Evolutionary conservation across 176 grass and related monocot genomes (phyloP), one percentile per base, ranked within the genome.

Genomic region (Olyra latifolia): DNA sequence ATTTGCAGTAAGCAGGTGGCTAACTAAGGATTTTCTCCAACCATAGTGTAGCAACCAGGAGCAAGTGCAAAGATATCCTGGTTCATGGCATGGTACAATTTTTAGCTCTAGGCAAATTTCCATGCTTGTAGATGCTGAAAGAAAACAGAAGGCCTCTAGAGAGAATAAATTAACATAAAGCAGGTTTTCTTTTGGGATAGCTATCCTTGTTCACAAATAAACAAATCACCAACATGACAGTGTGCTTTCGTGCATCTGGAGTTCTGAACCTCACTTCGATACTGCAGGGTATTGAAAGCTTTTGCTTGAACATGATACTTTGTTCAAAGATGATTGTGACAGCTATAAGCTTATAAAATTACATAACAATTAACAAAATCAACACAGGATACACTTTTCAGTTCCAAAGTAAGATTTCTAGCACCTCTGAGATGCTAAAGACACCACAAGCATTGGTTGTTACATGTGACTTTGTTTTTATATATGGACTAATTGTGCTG

Each of bases 361-460:
- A 70, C 15, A 70, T 55, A 75, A 60, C 40, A 87, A 42, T 79
- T 54, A 66, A 55, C 8, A 71, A 74, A 82, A 64, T 3, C 4
- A 74, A 74, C 45, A n/a, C 5, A 74, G 10, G 24, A 9, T 12
- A 44, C 23, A 43, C 22, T 50, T 60, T 13, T 67, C 13, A 76
- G 60, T 65, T 58, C 39, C 17, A 68, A 43, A 1, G 60, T 8
- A 66, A 56, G 48, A 66, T 76, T 64, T 57, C 47, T 45, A 83
- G 38, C 57, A 83, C 10, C 66, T 66, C 47, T 4, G 7, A 77
- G 74, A 88, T 88, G 86, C 74, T 55, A 83, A 77, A 87, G 73
- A 59, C 19, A 0, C 62, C 64, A 85, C n/a, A 76, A 69, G 38
- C 38, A 85, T 62, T 80, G 57, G 54, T 40, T 10, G 72, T 63